phyloP scores from a whole-genome alignment of 2,329 filamentous ascomycete species.

The Microsporum canis region DNA sequence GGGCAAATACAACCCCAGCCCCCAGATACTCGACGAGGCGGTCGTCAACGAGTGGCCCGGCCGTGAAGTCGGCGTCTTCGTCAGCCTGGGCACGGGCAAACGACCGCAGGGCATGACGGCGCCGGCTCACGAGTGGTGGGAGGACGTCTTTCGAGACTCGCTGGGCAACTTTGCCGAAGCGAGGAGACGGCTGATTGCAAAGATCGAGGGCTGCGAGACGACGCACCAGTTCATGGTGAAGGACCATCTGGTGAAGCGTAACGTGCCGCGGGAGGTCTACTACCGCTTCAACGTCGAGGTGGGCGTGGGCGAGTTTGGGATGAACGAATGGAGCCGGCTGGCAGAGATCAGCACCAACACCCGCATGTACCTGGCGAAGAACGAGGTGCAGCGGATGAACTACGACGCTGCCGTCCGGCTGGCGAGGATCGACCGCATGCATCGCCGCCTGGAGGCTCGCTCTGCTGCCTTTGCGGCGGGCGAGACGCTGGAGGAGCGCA shows the following conservation, averaged over 20 bases:
- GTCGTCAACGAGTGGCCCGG: conserved; percentile 90
- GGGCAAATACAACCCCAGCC: conserved; percentile 84
- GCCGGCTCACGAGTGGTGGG: conserved; percentile 70
- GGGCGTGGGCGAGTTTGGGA: conserved; percentile 90
- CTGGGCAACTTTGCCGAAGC: conserved; percentile 89
- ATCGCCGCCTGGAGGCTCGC: conserved; percentile 51
- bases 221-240: conserved; percentile 79
- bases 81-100: conserved; percentile 91
- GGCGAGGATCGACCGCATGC: conserved; percentile 69
- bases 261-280: conserved; percentile 81
- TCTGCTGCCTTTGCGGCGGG: conserved; percentile 25
- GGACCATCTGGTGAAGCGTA: conserved; percentile 63
- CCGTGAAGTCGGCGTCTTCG: conserved; percentile 78
- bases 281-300: conserved; percentile 95
- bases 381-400: conserved; percentile 65
- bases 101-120: conserved; percentile 53
- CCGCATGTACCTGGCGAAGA: conserved; percentile 64
- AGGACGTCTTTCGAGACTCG: conserved; percentile 60
- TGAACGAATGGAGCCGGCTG: conserved; percentile 96
- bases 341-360: conserved; percentile 92
- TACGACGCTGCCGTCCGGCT: conserved; percentile 66
- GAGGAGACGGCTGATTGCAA: conserved; percentile 66
- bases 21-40: conserved; percentile 78
- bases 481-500: neutral
- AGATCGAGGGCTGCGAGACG: conserved; percentile 90